Evolutionary conservation across 2,329 filamentous ascomycete genomes (phyloP).

Genomic region (Claviceps quebecensis): DNA sequence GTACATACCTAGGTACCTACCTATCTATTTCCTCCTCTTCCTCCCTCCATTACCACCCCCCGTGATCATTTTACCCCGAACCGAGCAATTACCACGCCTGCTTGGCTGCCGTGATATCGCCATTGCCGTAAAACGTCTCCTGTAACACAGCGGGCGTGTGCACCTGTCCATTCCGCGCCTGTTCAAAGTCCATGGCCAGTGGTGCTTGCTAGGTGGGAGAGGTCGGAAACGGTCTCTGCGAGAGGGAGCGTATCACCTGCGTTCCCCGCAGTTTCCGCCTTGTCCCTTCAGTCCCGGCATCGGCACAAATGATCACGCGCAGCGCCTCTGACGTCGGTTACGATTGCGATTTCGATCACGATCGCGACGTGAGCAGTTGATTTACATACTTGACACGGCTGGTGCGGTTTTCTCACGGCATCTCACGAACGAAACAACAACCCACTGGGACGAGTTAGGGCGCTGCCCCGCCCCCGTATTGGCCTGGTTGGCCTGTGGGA

Average conservation of each 20-base stretch:
- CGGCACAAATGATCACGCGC: conserved; percentile 4
- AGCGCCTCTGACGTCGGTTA: neutral
- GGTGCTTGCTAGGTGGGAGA: conserved; percentile 39
- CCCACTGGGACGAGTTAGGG: neutral
- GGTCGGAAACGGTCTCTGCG: conserved; percentile 39
- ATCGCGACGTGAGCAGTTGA: too few relatives aligned
- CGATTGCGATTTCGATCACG: neutral
- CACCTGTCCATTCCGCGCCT: conserved; percentile 8
- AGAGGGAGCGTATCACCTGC: conserved; percentile 29
- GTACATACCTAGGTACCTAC: too few relatives aligned
- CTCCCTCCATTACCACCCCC: neutral
- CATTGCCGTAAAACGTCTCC: neutral
- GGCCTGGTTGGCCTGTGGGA: conserved; percentile 4
- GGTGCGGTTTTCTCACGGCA: neutral
- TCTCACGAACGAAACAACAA: neutral
- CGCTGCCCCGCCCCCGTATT: conserved; percentile 1
- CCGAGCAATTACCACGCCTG: neutral
- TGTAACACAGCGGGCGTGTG: conserved; percentile 3
- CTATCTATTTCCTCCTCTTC: neutral
- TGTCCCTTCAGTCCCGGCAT: conserved; percentile 7
- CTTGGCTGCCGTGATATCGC: neutral
- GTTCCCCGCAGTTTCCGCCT: conserved; percentile 42
- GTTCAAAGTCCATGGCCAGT: conserved; percentile 39
- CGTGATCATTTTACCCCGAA: neutral
- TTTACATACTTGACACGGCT: neutral